These are phyloP conservation scores for Pythium grandisporangium DNA, from an alignment of 352 stramenopile genomes.

Conservation along the genomic window DNA sequence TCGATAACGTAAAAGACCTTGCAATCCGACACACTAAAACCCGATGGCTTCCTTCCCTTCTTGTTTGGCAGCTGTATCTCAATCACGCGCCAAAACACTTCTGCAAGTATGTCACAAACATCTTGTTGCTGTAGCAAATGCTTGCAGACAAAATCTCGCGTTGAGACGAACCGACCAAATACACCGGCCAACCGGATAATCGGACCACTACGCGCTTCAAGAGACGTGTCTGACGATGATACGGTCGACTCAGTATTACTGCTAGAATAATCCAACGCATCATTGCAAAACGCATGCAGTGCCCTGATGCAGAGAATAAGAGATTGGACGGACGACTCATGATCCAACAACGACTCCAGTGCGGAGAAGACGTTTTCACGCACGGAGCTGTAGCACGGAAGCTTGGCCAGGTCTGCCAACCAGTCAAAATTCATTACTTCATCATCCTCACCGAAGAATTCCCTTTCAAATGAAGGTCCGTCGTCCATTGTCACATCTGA, in stretches of 20 bases:
- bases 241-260: neutral
- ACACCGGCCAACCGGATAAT: slow-evolving; percentile 35
- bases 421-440: slow-evolving; percentile 54
- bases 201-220: too few relatives aligned
- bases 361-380: slow-evolving; percentile 49
- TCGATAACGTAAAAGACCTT: slow-evolving; percentile 78
- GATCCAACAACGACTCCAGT: slow-evolving; percentile 60
- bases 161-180: slow-evolving; percentile 57
- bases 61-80: slow-evolving; percentile 46
- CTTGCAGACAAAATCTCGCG: slow-evolving; percentile 53
- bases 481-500: slow-evolving; percentile 20
- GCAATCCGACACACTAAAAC: slow-evolving; percentile 62
- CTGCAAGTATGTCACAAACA: slow-evolving; percentile 47
- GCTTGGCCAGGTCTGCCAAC: slow-evolving; percentile 45
- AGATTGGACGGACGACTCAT: slow-evolving; percentile 61
- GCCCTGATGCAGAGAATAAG: slow-evolving; percentile 59
- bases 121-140: slow-evolving; percentile 47
- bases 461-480: slow-evolving; percentile 12
- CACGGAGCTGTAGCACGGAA: slow-evolving; percentile 55
- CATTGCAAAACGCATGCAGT: slow-evolving; percentile 55
- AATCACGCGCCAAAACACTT: slow-evolving; percentile 70
- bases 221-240: slow-evolving; percentile 1
- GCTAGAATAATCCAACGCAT: slow-evolving; percentile 3
- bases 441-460: slow-evolving; percentile 11
- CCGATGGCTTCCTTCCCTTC: slow-evolving; percentile 37